Conservation (phyloP, 108 stramenopile genomes). For the Nitzschia inconspicua region DNA sequence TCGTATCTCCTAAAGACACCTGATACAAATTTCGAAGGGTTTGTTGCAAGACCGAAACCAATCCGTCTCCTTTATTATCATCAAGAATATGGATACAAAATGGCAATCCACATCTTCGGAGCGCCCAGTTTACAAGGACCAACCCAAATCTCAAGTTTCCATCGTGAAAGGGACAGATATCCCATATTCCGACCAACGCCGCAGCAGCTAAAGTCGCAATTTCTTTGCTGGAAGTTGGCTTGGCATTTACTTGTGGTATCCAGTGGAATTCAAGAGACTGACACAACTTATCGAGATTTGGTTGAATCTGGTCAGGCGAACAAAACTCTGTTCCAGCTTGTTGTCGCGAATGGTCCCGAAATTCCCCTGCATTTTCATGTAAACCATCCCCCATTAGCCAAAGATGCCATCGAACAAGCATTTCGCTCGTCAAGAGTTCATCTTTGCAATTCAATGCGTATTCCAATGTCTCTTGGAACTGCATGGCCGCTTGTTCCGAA, state of each 20-base stretch:
- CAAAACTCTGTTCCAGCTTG: no score
- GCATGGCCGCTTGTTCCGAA: neutral
- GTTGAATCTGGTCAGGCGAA: neutral
- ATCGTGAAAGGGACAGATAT: conserved; percentile 31
- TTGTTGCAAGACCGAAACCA: conserved; percentile 9
- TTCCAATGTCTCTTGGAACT: conserved; percentile 1
- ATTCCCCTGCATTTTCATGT: conserved; percentile 1
- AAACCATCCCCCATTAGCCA: conserved; percentile 14
- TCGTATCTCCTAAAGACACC: neutral
- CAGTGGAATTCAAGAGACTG: neutral
- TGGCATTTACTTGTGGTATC: neutral
- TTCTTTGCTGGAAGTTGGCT: neutral
- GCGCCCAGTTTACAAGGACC: conserved; percentile 28
- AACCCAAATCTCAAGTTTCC: conserved; percentile 35
- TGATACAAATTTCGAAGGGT: conserved; percentile 14
- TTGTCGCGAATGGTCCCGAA: conserved; percentile 6
- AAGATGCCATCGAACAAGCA: conserved; percentile 12
- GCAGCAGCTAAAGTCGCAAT: conserved; percentile 26
- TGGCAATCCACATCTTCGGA: conserved; percentile 31
- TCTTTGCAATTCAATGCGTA: conserved; percentile 5
- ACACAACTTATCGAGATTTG: conserved; percentile 15
- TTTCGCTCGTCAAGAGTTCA: neutral
- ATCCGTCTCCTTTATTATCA: conserved; percentile 27
- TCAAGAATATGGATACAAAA: conserved; percentile 23
- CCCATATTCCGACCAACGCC: conserved; percentile 26